Conservation (phyloP, 2,329 filamentous ascomycete species). For the Onygena corvina region DNA sequence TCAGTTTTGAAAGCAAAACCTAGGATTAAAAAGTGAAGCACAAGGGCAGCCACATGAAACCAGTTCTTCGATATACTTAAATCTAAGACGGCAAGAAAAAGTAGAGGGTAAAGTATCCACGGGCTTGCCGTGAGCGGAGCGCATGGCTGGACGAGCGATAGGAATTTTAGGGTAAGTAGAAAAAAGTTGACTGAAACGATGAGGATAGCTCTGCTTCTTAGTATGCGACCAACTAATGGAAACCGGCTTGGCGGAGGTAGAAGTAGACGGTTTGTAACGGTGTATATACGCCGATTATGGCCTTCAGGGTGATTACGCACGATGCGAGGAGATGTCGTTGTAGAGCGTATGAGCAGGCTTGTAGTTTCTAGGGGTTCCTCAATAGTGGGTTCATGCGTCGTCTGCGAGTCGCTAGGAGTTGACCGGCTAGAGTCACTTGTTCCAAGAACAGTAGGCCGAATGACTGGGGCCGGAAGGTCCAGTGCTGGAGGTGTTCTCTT, state of each 20-base stretch:
- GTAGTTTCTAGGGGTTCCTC: not conserved
- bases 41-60: conserved; percentile 32
- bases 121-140: conserved; percentile 57
- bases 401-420: not conserved
- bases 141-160: conserved; percentile 54
- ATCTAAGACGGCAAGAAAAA: conserved; percentile 58
- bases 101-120: conserved; percentile 53
- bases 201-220: conserved; percentile 16
- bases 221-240: conserved; percentile 19
- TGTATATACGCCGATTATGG: conserved; percentile 6
- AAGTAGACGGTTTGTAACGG: conserved; percentile 25
- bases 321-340: conserved; percentile 2
- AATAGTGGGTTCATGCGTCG: not conserved
- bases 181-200: conserved; percentile 27
- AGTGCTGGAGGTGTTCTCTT: conserved; percentile 11
- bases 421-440: not conserved
- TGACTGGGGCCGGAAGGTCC: not conserved
- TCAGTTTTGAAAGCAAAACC: conserved; percentile 28
- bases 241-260: conserved; percentile 33
- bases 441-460: not conserved
- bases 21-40: conserved; percentile 39
- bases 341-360: not conserved
- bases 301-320: not conserved
- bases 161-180: conserved; percentile 55
- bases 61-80: conserved; percentile 29